Percentiles rank a stretch among this genome's conserved stretches.
Conservation (phyloP, 1,139 yeast species). For the Candida tetrigidarum region DNA sequence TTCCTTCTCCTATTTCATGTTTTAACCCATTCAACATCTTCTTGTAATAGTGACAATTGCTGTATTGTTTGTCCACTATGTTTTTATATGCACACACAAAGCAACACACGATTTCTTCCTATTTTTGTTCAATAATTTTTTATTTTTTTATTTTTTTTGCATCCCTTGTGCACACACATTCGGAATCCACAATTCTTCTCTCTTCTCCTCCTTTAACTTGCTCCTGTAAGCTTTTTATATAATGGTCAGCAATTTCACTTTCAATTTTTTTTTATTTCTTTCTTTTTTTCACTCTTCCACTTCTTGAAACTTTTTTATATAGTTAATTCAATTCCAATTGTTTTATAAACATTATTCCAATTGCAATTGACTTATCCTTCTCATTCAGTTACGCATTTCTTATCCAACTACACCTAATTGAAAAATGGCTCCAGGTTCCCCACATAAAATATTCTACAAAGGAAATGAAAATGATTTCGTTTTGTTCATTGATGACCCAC, state of each 20-base stretch:
- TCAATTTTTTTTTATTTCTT: not conserved
- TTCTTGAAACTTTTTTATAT: not conserved
- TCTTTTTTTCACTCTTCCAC: not conserved
- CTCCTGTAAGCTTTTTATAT: not conserved
- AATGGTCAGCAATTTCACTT: not conserved
- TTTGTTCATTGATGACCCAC: constrained; percentile 62
- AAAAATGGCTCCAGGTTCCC: constrained; percentile 20
- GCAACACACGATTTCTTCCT: no score
- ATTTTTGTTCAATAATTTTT: no score
- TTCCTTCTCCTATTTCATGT: no score
- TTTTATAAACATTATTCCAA: no score
- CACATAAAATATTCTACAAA: constrained; percentile 62
- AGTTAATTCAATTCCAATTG: no score
- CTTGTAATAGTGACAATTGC: no score
- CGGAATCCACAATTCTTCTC: no score
- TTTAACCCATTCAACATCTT: no score
- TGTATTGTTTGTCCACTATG: no score
- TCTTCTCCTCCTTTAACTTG: not conserved
- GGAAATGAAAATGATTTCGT: constrained; percentile 68
- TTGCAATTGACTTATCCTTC: not conserved
- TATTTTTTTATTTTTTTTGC: not conserved
- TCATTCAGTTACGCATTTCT: not conserved
- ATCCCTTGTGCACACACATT: not conserved
- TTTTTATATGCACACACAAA: no score
- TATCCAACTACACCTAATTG: constrained; percentile 16